Conservation (phyloP, 225 moss, liverwort and hornwort genomes). For the Climacium dendroides region DNA sequence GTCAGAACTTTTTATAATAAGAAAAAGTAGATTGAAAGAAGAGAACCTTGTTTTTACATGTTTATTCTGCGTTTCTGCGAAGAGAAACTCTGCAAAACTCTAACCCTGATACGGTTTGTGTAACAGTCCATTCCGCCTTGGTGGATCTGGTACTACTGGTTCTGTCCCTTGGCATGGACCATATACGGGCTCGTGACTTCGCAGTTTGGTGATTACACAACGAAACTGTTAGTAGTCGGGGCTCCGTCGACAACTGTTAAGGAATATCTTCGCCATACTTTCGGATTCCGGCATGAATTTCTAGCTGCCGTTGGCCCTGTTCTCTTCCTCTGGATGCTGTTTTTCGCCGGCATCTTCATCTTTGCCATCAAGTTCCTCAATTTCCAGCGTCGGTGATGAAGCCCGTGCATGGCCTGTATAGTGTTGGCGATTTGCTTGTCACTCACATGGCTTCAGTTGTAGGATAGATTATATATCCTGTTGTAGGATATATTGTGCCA, state of each 20-base stretch:
- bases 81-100: neutral
- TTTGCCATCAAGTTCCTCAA: conserved; percentile 38
- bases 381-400: conserved; percentile 24
- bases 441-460: neutral
- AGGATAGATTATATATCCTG: neutral
- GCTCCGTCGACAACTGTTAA: conserved; percentile 2
- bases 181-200: conserved; percentile 27
- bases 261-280: conserved; percentile 15
- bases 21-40: neutral
- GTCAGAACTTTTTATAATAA: neutral
- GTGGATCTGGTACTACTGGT: conserved; percentile 59
- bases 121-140: conserved; percentile 25
- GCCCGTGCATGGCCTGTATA: neutral
- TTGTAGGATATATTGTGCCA: neutral
- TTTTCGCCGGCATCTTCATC: conserved; percentile 17
- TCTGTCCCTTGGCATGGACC: conserved; percentile 51
- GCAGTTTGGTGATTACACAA: conserved; percentile 19
- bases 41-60: too few relatives aligned
- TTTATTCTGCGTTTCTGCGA: neutral
- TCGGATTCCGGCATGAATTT: conserved; percentile 42
- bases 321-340: conserved; percentile 16
- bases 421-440: neutral
- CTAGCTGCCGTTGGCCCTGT: conserved; percentile 19
- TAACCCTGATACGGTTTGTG: neutral
- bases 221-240: neutral